Evolutionary conservation across 148 eudicot genomes (phyloP), one percentile per base, ranked within the genome.

Genomic region (Beta vulgaris): DNA sequence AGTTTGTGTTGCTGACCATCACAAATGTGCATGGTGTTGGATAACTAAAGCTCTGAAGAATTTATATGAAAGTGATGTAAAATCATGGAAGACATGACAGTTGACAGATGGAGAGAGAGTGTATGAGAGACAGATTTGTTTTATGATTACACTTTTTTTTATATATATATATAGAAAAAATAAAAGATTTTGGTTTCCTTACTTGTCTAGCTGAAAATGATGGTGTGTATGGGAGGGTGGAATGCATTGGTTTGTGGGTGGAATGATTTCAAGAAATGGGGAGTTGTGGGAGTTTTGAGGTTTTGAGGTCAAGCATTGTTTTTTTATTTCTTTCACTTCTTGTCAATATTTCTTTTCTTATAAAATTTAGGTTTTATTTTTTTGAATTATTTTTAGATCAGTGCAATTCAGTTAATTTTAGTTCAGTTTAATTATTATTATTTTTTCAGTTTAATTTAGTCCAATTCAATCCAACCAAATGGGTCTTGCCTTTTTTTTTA

Each of bases 171-270:
- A 12, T n/a, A n/a, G n/a, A n/a, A n/a, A n/a, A n/a, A n/a, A n/a
- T n/a, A n/a, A n/a, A n/a, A n/a, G n/a, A n/a, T 34, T 62, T 44
- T 35, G 21, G 54, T 76, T 77, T 78, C 64, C 59, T 66, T 67
- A 48, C 55, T 79, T 77, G 85, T 81, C 82, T 83, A 81, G 49
- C 83, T 81, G 84, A 86, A 81, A 83, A 86, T 85, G 88, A 83
- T 71, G 71, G 76, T 77, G 76, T 64, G 58, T 55, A 69, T 67
- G 84, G 40, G 84, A 53, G 78, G 32, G 42, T n/a, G 60, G 7
- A 31, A 31, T 64, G 80, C 83, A 82, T 88, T 66, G 84, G 86
- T 39, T 76, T 76, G 85, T 82, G 88, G 75, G 77, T n/a, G 83
- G 78, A 75, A 82, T 84, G 78, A 85, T 81, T 39, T 40, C n/a